Evolutionary conservation across 2,329 filamentous ascomycete genomes (phyloP).

Genomic region (Epicoccum nigrum): DNA sequence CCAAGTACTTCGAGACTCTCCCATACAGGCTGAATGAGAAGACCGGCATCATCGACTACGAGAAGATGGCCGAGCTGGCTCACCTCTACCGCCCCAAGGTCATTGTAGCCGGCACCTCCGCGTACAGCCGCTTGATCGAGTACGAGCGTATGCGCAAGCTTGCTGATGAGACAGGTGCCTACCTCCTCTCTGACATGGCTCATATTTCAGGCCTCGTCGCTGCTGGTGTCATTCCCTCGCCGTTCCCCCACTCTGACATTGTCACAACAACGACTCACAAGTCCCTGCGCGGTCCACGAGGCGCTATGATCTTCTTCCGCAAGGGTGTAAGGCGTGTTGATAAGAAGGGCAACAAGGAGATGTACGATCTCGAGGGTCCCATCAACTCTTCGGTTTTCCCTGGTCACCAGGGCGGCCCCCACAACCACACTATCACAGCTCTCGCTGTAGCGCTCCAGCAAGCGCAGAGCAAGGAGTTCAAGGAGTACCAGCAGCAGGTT

Average conservation of each 20-base stretch:
- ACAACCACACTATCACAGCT: constrained; percentile 99
- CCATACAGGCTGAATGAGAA: constrained; percentile 89
- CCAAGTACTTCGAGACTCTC: constrained; percentile 99
- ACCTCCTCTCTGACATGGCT: constrained; percentile 96
- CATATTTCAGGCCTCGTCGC: constrained; percentile 97
- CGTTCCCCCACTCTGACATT: constrained; percentile 90
- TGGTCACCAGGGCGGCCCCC: constrained; percentile 95
- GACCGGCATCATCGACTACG: constrained; percentile 97
- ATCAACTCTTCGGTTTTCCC: constrained; percentile 99
- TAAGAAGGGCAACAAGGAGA: constrained; percentile 87
- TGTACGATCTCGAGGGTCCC: constrained; percentile 92
- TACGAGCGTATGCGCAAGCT: constrained; percentile 96
- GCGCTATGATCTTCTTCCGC: constrained; percentile 99
- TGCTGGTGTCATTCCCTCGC: constrained; percentile 88
- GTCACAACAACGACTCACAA: constrained; percentile 99
- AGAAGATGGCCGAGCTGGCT: constrained; percentile 87
- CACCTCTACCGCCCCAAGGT: constrained; percentile 94
- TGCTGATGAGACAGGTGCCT: constrained; percentile 89
- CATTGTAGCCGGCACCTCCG: constrained; percentile 93
- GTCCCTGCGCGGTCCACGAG: constrained; percentile 94
- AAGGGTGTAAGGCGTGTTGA: constrained; percentile 92
- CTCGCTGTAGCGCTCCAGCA: constrained; percentile 95
- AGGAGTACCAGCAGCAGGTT: constrained; percentile 90
- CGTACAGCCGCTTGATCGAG: constrained; percentile 97
- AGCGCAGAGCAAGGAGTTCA: constrained; percentile 88